Evolutionary conservation across 306 rosid genomes (phyloP).

Genomic region (Cyclanthera cordifolia): DNA sequence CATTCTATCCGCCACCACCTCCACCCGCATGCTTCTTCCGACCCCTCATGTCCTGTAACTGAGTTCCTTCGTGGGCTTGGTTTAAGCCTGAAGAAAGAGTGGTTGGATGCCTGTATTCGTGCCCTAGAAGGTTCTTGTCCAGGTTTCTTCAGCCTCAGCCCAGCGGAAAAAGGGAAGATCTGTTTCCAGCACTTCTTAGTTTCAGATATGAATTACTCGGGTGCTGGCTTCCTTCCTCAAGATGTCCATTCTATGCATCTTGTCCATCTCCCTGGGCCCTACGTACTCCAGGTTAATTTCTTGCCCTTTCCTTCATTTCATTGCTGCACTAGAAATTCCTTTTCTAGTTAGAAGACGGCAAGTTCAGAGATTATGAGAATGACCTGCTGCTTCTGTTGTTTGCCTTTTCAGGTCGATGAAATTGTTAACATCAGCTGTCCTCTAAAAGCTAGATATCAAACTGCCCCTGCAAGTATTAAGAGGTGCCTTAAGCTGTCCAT

Average conservation of each 20-base stretch:
- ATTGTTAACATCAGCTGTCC: constrained; percentile 54
- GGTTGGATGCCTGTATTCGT: constrained; percentile 40
- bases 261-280: constrained; percentile 63
- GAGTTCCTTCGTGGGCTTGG: constrained; percentile 49
- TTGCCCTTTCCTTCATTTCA: not conserved
- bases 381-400: too few relatives aligned
- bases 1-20: not conserved
- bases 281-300: constrained; percentile 60
- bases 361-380: too few relatives aligned
- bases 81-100: constrained; percentile 40
- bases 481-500: constrained; percentile 79
- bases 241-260: constrained; percentile 62
- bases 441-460: constrained; percentile 52
- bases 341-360: too few relatives aligned
- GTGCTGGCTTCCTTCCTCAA: constrained; percentile 56
- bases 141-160: constrained; percentile 36
- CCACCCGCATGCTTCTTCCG: too few relatives aligned
- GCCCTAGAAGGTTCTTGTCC: constrained; percentile 26
- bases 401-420: constrained; percentile 60
- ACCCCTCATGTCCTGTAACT: constrained; percentile 38
- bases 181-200: constrained; percentile 63
- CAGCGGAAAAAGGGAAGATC: constrained; percentile 40
- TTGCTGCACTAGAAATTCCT: not conserved
- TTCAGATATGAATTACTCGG: constrained; percentile 56
- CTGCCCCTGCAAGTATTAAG: constrained; percentile 50